These are phyloP conservation scores for Iris pallida DNA, from an alignment of 116 monocot genomes.

Conservation along the genomic window DNA sequence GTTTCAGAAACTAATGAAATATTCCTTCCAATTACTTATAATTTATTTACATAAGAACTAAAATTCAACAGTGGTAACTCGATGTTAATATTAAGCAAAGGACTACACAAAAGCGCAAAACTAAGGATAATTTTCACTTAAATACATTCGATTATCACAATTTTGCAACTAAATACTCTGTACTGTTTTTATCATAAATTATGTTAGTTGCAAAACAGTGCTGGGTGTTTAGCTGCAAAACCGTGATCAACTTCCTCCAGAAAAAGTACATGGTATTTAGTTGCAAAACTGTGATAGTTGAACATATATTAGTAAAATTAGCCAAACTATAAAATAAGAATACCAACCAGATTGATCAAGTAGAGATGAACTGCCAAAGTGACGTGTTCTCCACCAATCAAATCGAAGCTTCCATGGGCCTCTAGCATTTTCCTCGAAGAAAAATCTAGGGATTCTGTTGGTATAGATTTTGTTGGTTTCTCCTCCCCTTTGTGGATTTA, in stretches of 20 bases:
- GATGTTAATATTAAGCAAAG: too few relatives aligned
- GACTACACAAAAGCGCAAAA: neutral
- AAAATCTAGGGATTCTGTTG: constrained; percentile 21
- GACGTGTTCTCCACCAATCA: constrained; percentile 59
- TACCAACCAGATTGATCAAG: constrained; percentile 39
- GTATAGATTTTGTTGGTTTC: neutral
- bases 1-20: too few relatives aligned
- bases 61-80: too few relatives aligned
- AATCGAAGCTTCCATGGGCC: constrained; percentile 45
- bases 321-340: neutral
- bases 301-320: neutral
- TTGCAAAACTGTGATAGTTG: neutral
- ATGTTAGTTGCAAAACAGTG: neutral
- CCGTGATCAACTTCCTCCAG: too few relatives aligned
- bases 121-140: neutral
- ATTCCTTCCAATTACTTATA: too few relatives aligned
- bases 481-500: constrained; percentile 12
- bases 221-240: neutral
- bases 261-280: too few relatives aligned
- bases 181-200: neutral
- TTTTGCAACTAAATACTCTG: neutral
- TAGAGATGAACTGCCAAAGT: constrained; percentile 38
- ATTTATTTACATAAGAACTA: too few relatives aligned
- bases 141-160: neutral
- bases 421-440: constrained; percentile 20